Conservation (phyloP, 2,329 filamentous ascomycete species). For the Scedosporium apiospermum region DNA sequence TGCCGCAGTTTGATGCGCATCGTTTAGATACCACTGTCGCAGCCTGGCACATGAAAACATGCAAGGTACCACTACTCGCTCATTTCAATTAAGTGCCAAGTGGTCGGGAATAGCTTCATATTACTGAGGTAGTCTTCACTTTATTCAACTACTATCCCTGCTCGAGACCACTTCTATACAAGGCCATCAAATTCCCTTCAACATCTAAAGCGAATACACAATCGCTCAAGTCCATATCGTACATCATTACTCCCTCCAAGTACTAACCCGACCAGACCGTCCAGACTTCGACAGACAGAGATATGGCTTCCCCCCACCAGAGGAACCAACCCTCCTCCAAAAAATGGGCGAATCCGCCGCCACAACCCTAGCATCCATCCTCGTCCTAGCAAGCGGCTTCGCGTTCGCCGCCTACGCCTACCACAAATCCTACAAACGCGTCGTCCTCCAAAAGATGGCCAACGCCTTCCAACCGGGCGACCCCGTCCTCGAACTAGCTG, state of each 20-base stretch:
- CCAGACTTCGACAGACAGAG: not conserved
- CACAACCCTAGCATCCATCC: constrained; percentile 66
- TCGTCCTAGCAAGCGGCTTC: constrained; percentile 59
- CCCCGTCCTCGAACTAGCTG: constrained; percentile 74
- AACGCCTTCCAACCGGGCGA: constrained; percentile 89
- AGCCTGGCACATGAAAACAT: no score
- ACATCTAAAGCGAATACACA: no score
- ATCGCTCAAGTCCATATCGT: not conserved
- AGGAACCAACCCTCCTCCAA: constrained; percentile 29
- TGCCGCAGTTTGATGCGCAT: no score
- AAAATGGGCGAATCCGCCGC: constrained; percentile 68
- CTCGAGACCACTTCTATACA: no score
- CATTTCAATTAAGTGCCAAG: no score
- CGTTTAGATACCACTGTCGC: no score
- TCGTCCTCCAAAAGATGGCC: constrained; percentile 87
- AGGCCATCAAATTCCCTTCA: no score
- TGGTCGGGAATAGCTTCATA: no score
- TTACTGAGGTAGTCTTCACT: no score
- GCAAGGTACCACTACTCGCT: no score
- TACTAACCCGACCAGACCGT: not conserved
- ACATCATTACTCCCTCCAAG: not conserved
- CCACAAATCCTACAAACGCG: constrained; percentile 76
- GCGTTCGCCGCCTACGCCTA: constrained; percentile 64
- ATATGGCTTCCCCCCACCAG: not conserved
- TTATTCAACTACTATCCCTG: no score